Evolutionary conservation across 805 yeast species (phyloP).

Genomic region (Hanseniaspora meyeri): DNA sequence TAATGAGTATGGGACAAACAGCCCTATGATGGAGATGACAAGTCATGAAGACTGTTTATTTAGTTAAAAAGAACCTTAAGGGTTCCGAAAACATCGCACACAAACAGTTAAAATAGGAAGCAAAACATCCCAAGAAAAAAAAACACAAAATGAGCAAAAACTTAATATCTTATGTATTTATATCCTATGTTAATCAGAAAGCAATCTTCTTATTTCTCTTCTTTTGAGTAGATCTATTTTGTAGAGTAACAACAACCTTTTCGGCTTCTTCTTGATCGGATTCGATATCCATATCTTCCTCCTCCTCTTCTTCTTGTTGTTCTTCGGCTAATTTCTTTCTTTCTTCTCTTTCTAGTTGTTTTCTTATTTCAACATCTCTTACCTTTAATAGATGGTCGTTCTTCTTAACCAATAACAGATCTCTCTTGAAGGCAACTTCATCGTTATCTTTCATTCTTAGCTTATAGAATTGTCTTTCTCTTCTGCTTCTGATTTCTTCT

Average conservation of each 20-base stretch:
- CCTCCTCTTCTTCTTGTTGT: constrained; percentile 37
- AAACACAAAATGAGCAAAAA: neutral
- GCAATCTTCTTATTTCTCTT: constrained; percentile 36
- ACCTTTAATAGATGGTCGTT: constrained; percentile 81
- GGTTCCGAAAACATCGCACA: too few species aligned
- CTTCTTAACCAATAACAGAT: constrained; percentile 74
- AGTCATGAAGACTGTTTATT: too few species aligned
- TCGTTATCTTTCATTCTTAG: constrained; percentile 97
- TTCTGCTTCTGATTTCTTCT: constrained; percentile 87
- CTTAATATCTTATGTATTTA: neutral
- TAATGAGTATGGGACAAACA: too few species aligned
- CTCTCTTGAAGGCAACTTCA: constrained; percentile 72
- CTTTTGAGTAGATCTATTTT: constrained; percentile 27
- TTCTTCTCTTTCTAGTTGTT: constrained; percentile 58
- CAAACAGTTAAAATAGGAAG: too few species aligned
- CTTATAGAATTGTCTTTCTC: constrained; percentile 98
- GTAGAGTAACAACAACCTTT: constrained; percentile 45
- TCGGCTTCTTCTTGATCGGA: constrained; percentile 34
- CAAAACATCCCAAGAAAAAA: neutral
- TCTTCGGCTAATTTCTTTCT: constrained; percentile 41
- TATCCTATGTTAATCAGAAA: constrained; percentile 17
- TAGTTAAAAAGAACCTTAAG: too few species aligned
- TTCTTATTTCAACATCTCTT: constrained; percentile 85
- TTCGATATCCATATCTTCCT: constrained; percentile 22
- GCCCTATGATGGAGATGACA: too few species aligned